Base-by-base conservation (phyloP, 2,329 filamentous ascomycete genomes). In the Fusarium sp. region DNA sequence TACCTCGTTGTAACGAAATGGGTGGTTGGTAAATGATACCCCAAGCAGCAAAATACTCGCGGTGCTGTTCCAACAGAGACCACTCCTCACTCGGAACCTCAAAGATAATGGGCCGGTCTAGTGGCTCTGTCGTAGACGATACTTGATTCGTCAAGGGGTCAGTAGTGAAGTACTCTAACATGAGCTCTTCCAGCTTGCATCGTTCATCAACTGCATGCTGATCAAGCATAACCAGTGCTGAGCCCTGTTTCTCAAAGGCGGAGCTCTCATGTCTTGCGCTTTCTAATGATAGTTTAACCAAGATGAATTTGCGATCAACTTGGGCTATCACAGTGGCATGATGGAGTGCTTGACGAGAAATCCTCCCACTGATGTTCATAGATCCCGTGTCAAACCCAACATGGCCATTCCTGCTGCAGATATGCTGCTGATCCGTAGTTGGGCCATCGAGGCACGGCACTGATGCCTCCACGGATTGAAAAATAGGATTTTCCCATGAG, bases 131-230 rank as follows among this genome's bases (percentile, higher is more conserved):
- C 10, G 72, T 65, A 2, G 78, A 78, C 21, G 60, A 63, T 3
- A 71, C 18, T 4, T 50, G 23, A 6, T 55, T 62, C 2, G 49
- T 59, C 2, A 30, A 41, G 0, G 19, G 26, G 6, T 65, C 64
- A n/a, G 7, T 41, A 6, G 51, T 46, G 66, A 89, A 89, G 58
- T 88, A 89, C 8, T 69, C 70, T 1, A 72, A 71, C 77, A 97
- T 89, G 2, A 99, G 83, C 0, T 79, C 77, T 76, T 99, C 96
- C 2, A 98, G 86, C 2, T 90, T 89, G 67, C 92, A 89, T 46
- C 96, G 87, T 81, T 99, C 96, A 77, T 98, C 95, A 5, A 94
- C 96, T 1, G 96, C 96, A 77, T 99, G 96, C 75, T 99, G 96
- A 75, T 99, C 96, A 8, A 98, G 85, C 41, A 98, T 83, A 1